phyloP scores from a whole-genome alignment of 805 yeast species.

The Hanseniaspora pseudoguilliermondii region DNA sequence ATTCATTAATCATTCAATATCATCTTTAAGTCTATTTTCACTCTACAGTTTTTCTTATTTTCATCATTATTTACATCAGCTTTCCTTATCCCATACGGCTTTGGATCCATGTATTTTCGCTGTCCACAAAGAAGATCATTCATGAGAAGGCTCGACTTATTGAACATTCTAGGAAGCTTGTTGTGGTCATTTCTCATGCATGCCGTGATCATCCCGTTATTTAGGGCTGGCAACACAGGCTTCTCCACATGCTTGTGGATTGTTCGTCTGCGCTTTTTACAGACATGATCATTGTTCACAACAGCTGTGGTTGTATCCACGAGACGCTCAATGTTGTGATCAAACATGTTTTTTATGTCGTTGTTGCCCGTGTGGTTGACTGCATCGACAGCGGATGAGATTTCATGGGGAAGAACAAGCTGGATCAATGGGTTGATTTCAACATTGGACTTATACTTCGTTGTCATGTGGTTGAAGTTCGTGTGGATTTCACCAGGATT shows the following conservation, averaged over 20 bases:
- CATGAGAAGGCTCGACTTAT: not conserved
- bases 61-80: not conserved
- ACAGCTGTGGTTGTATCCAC: not conserved
- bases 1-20: not conserved
- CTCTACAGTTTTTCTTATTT: not conserved
- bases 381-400: slow-evolving; percentile 13
- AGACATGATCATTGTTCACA: not conserved
- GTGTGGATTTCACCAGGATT: slow-evolving; percentile 1
- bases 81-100: not conserved
- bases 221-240: not conserved
- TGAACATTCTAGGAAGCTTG: not conserved
- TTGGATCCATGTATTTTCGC: not conserved
- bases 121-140: not conserved
- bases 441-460: slow-evolving; percentile 8
- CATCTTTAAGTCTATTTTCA: not conserved
- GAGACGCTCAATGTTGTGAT: not conserved
- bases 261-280: not conserved
- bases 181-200: too few species aligned
- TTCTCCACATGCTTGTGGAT: not conserved
- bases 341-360: not conserved
- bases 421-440: slow-evolving; percentile 15
- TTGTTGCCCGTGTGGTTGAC: slow-evolving; percentile 7
- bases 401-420: slow-evolving; percentile 14
- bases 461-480: slow-evolving; percentile 4
- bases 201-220: too few species aligned